phyloP scores from a whole-genome alignment of 179 eudicot genomes.

The Beta corolliflora region DNA sequence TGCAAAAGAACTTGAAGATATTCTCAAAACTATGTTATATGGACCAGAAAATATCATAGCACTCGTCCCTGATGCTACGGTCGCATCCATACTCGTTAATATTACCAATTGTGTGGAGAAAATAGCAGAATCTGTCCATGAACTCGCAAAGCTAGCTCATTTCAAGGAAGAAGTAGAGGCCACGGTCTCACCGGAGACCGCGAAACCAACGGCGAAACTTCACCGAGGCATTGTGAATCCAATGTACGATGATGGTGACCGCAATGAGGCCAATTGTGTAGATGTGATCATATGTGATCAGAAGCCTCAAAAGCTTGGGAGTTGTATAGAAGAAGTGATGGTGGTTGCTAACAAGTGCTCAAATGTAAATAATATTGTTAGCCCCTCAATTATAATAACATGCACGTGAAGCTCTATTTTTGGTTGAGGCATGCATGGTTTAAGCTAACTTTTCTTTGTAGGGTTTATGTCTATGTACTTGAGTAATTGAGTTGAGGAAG shows the following conservation, averaged over 20 bases:
- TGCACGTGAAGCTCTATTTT: constrained; percentile 22
- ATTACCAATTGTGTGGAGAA: constrained; percentile 45
- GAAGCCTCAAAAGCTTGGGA: neutral
- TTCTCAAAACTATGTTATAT: constrained; percentile 27
- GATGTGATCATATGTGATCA: constrained; percentile 27
- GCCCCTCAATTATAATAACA: constrained; percentile 14
- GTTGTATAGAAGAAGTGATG: constrained; percentile 27
- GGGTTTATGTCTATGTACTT: too few species aligned
- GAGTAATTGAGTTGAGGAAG: too few species aligned
- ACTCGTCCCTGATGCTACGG: constrained; percentile 41
- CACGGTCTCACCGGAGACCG: constrained; percentile 27
- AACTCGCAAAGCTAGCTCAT: constrained; percentile 47
- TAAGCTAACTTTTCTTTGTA: neutral
- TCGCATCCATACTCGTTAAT: constrained; percentile 43
- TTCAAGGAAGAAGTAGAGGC: constrained; percentile 30
- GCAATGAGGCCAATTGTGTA: constrained; percentile 19
- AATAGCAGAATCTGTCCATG: constrained; percentile 37
- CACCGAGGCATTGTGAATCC: constrained; percentile 52
- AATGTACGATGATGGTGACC: constrained; percentile 25
- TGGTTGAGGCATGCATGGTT: constrained; percentile 2
- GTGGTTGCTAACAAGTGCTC: constrained; percentile 18
- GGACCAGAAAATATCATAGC: constrained; percentile 29
- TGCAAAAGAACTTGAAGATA: constrained; percentile 38
- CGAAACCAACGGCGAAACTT: constrained; percentile 18
- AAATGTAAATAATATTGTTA: constrained; percentile 19